Evolutionary conservation across 2,329 filamentous ascomycete species (phyloP), one percentile per base, ranked within the genome.

Genomic region (Botrytis fragariae): DNA sequence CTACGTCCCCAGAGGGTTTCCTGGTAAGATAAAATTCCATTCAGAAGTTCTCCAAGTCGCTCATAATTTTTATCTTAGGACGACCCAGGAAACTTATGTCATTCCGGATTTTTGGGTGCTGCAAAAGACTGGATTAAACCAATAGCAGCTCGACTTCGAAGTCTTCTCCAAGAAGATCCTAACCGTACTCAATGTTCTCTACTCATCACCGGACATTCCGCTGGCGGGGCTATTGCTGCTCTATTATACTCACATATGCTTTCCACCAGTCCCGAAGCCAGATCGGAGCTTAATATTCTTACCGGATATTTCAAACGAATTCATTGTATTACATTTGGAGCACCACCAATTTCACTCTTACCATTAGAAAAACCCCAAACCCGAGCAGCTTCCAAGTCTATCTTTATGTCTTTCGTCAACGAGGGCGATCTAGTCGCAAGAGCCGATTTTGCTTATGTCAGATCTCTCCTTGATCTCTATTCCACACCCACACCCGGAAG

Each of bases 291-390:
- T 61, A 93, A 87, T 74, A 81, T 84, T 45, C 86, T 97, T 7
- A 90, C 91, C 0, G 86, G 86, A 2, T 90, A 86, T 81, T 96
- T 97, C 83, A 92, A 91, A 79, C 86, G 93, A 60, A 87, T 97
- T 4, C 93, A 97, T 82, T 97, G 94, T 82, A 85, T 97, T 59
- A 95, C 92, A 0, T 97, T 97, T 77, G 94, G 94, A n/a, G 87
- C 93, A 0, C 94, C 94, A 1, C 93, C 94, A 0, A 85, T 97
- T 2, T 92, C 90, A 32, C 85, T 94, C 0, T 84, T 92, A 1
- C 92, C 93, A 0, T 83, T 97, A 3, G 79, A 85, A 42, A 92
- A 88, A 76, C 90, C 92, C 0, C 77, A 85, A 7, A 81, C 81
- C 2, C 80, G 81, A 0, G 81, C 84, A 20, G 81, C 88, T 35